Conservation (phyloP, 768 basidiomycete genomes). For the Hypholoma fasciculare region DNA sequence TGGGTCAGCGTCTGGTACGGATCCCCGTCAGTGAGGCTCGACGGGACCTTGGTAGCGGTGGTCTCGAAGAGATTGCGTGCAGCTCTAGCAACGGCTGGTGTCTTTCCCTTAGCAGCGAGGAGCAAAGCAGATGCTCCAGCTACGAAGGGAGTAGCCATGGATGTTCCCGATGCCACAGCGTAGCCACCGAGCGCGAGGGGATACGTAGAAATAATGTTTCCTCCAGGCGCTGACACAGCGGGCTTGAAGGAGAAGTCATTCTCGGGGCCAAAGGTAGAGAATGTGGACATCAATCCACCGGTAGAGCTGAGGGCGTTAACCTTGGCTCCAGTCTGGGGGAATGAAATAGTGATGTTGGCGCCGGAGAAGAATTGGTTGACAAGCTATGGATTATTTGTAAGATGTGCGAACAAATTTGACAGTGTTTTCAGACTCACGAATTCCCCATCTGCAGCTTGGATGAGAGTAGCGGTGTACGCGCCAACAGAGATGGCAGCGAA, state of each 20-base stretch:
- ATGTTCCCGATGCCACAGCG: conserved; percentile 39
- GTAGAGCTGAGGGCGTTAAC: conserved; percentile 41
- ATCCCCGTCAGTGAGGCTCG: conserved; percentile 44
- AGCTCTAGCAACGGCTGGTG: conserved; percentile 17
- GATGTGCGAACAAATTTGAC: background rate
- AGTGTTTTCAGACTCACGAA: conserved; percentile 36
- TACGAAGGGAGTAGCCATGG: conserved; percentile 40
- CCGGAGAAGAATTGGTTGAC: conserved; percentile 48
- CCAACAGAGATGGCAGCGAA: conserved; percentile 41
- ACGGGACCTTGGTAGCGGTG: conserved; percentile 42
- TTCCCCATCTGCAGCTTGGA: conserved; percentile 52
- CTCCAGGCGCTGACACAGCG: conserved; percentile 48
- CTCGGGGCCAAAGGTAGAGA: conserved; percentile 55
- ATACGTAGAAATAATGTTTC: conserved; percentile 46
- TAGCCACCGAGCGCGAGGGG: conserved; percentile 34
- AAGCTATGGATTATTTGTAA: conserved; percentile 31
- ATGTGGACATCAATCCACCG: conserved; percentile 56
- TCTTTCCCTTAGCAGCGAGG: conserved; percentile 35
- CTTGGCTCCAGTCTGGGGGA: conserved; percentile 45
- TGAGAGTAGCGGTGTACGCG: conserved; percentile 43
- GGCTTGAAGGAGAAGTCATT: conserved; percentile 60
- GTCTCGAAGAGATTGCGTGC: conserved; percentile 46
- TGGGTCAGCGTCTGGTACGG: conserved; percentile 50
- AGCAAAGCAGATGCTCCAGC: conserved; percentile 43
- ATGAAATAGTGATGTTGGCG: conserved; percentile 38